Percentiles rank a stretch among this genome's conserved stretches.
Evolutionary conservation across 78 protist genomes (phyloP).

Genomic region (Isochrysis galbana): DNA sequence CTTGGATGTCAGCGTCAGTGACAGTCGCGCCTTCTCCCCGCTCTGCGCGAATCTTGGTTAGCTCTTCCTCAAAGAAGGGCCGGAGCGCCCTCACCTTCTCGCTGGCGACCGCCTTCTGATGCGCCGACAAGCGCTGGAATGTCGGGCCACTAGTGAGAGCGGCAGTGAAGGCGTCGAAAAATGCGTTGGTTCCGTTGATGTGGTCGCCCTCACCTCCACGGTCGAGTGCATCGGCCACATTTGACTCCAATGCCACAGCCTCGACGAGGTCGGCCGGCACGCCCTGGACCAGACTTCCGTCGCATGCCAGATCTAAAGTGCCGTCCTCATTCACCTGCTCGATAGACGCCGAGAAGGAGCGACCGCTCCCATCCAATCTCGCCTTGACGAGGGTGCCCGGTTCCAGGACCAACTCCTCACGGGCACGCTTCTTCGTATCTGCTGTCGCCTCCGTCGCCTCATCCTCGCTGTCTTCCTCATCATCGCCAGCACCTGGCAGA

Average conservation of each 20-base stretch:
- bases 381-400: constrained; percentile 7
- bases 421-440: neutral
- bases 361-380: neutral
- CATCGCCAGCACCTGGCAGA: neutral
- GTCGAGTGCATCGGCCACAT: neutral
- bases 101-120: neutral
- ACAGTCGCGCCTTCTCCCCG: neutral
- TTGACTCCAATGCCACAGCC: neutral
- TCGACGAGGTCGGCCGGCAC: neutral
- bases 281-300: neutral
- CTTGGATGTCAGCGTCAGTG: neutral
- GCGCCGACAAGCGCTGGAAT: neutral
- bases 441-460: neutral
- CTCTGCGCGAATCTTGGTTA: neutral
- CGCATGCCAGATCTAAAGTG: neutral
- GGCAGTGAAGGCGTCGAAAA: neutral
- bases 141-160: neutral
- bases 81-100: neutral
- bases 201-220: neutral
- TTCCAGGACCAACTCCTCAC: neutral
- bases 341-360: neutral
- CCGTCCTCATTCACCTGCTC: neutral
- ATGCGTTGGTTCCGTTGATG: neutral
- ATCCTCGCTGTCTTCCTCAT: neutral
- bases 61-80: neutral